Evolutionary conservation across 2,329 filamentous ascomycete genomes (phyloP), one percentile per base, ranked within the genome.

Genomic region (Rhynchosporium secalis): DNA sequence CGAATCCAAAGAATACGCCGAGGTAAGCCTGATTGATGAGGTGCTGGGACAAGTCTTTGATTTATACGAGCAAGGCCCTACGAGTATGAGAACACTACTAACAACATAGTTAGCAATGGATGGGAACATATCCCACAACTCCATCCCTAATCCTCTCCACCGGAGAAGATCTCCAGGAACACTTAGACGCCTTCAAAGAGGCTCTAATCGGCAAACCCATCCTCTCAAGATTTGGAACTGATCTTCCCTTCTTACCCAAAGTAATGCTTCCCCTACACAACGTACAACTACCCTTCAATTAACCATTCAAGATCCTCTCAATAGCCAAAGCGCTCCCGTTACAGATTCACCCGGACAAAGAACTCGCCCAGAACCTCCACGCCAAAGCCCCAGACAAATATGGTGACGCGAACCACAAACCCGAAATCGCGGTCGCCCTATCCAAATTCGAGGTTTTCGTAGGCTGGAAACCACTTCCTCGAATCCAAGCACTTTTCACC

Each of bases 371-470:
- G 8, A 80, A 86, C 69, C 80, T 92, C 2, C 87, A 92, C 75
- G 72, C 81, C 59, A 73, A 84, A 66, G 80, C 91, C 59, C 88
- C 89, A 0, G 75, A 84, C 2, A 82, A 85, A 62, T 92, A 89
- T 73, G 84, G 83, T 1, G 89, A 93, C 67, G 77, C 83, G 2
- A 92, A 92, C 73, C 89, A 92, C 78, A 92, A 92, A 75, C 89
- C 90, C 1, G 89, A 93, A 72, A 92, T 93, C 58, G 89, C 89
- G 0, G 78, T 93, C 1, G 89, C 89, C 0, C 76, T 92, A 0
- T 80, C 82, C 12, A 83, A 85, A 28, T 92, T 93, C 69, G 89
- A 92, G 73, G 85, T 89, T 0, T 92, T 93, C 68, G 87, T 86
- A 9, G 89, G 89, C 5, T 92, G 87, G 78, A 92, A 90, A 71